Evolutionary conservation across 2,329 filamentous ascomycete genomes (phyloP).

Genomic region (Monilinia fructicola): DNA sequence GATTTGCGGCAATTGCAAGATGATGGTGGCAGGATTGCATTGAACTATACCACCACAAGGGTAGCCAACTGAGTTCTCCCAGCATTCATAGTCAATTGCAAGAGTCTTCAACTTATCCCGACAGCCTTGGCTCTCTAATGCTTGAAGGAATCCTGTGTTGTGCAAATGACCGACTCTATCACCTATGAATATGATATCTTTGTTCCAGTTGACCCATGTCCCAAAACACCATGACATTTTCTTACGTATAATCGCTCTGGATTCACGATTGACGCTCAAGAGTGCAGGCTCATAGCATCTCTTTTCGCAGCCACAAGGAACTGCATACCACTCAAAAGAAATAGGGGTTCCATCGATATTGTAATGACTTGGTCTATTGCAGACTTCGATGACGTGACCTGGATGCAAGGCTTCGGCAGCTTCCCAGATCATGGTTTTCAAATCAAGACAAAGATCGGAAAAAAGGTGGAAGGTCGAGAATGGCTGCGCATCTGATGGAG

Average conservation of each 20-base stretch:
- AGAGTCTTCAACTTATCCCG: constrained; percentile 11
- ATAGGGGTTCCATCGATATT: background rate
- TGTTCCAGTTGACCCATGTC: constrained; percentile 11
- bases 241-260: background rate
- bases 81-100: constrained; percentile 7
- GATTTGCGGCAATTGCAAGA: constrained; percentile 5
- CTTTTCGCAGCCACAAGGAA: constrained; percentile 3
- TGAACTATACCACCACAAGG: background rate
- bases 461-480: constrained; percentile 7
- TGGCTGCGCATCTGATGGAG: background rate
- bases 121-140: constrained; percentile 11
- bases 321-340: constrained; percentile 15
- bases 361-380: constrained; percentile 14
- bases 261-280: background rate
- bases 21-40: constrained; percentile 1
- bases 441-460: background rate
- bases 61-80: background rate
- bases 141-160: constrained; percentile 21
- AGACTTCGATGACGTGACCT: constrained; percentile 13
- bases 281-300: constrained; percentile 2
- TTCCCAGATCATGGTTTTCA: constrained; percentile 4
- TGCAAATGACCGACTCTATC: constrained; percentile 18
- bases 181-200: constrained; percentile 18
- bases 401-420: background rate
- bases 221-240: constrained; percentile 1